Percentiles rank a stretch among this genome's conserved stretches.
These are phyloP conservation scores for Protea cynaroides DNA, from an alignment of 164 flowering plant genomes.

Conservation along the genomic window DNA sequence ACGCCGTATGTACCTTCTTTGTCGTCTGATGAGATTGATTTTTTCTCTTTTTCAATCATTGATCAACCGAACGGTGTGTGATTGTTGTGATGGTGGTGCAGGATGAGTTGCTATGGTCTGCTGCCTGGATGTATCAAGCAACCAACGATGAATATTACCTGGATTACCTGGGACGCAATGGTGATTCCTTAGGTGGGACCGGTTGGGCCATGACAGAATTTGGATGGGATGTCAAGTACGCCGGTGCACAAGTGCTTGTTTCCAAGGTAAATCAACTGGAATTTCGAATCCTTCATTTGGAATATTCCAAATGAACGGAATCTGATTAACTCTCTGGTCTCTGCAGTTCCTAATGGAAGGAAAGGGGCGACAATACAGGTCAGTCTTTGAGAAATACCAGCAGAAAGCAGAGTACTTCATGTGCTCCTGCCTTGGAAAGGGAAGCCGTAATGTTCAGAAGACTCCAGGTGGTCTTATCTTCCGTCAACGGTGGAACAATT, in stretches of 20 bases:
- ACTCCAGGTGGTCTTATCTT: slow-evolving; percentile 89
- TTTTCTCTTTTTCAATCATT: background rate
- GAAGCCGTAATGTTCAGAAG: slow-evolving; percentile 53
- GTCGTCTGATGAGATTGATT: background rate
- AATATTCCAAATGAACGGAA: too few relatives aligned
- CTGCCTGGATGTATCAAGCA: slow-evolving; percentile 84
- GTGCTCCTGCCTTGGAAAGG: slow-evolving; percentile 82
- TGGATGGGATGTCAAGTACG: slow-evolving; percentile 94
- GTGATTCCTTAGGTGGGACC: slow-evolving; percentile 83
- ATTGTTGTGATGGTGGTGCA: slow-evolving; percentile 11
- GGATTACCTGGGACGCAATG: slow-evolving; percentile 62
- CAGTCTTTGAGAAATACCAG: slow-evolving; percentile 55
- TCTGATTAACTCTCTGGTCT: too few relatives aligned
- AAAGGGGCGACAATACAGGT: slow-evolving; percentile 42
- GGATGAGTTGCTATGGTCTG: slow-evolving; percentile 97
- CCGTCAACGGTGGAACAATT: slow-evolving; percentile 90
- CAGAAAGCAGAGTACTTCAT: slow-evolving; percentile 79
- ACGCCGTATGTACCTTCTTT: slow-evolving; percentile 43
- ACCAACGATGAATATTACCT: slow-evolving; percentile 59
- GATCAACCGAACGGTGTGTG: background rate
- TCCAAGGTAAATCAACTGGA: slow-evolving; percentile 80
- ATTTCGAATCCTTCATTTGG: too few relatives aligned
- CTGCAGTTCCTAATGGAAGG: slow-evolving; percentile 84
- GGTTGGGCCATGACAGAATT: slow-evolving; percentile 95
- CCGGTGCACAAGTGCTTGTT: slow-evolving; percentile 88